Conservation (phyloP, 306 rosid genomes). For the Glycine soja region DNA sequence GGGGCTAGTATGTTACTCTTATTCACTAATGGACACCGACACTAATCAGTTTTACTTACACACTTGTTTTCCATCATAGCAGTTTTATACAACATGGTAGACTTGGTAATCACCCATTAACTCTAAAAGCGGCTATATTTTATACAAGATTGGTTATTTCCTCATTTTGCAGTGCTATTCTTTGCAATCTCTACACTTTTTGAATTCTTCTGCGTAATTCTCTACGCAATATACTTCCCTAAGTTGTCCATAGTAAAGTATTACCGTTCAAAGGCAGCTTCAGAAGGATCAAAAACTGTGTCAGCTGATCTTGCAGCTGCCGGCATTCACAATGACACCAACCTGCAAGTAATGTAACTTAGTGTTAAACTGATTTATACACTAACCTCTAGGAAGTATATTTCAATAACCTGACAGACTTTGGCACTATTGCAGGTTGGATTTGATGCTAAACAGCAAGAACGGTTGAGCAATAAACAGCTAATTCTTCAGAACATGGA, state of each 20-base stretch:
- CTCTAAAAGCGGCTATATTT: not conserved
- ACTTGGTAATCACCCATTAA: not conserved
- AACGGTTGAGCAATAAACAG: constrained; percentile 58
- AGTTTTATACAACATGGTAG: constrained; percentile 1
- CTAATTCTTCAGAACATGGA: constrained; percentile 62
- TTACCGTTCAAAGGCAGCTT: constrained; percentile 81
- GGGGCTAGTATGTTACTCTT: constrained; percentile 66
- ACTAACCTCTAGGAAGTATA: not conserved
- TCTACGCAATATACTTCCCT: constrained; percentile 71
- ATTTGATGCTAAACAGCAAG: constrained; percentile 40
- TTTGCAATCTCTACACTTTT: constrained; percentile 61
- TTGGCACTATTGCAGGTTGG: constrained; percentile 49
- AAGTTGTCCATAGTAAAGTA: constrained; percentile 73
- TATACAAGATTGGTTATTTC: not conserved
- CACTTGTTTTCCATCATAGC: not conserved
- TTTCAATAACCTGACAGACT: not conserved
- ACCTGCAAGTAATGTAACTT: constrained; percentile 48
- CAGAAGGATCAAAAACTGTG: constrained; percentile 82
- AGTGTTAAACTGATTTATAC: not conserved
- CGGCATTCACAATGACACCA: constrained; percentile 54
- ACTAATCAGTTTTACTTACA: not conserved
- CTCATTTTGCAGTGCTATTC: constrained; percentile 65
- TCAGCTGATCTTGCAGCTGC: constrained; percentile 83
- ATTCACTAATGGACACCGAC: not conserved
- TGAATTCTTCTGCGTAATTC: constrained; percentile 69